Evolutionary conservation across 2,329 filamentous ascomycete genomes (phyloP).

Genomic region (Amauroascus niger): DNA sequence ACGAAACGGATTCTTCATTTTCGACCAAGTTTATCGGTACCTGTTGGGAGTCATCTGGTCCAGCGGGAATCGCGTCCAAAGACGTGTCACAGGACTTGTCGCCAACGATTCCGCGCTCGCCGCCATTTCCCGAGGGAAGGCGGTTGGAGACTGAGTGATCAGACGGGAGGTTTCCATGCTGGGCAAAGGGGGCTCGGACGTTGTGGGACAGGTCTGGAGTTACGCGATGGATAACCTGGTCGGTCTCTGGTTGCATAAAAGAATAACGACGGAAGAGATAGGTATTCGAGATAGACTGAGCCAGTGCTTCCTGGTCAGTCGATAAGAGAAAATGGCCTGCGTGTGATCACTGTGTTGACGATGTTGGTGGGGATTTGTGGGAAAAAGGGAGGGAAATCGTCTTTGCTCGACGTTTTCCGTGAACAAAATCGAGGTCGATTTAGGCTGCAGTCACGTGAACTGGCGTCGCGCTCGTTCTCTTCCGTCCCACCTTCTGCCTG

Average conservation of each 20-base stretch:
- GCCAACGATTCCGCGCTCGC: constrained; percentile 25
- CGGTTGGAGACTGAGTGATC: constrained; percentile 37
- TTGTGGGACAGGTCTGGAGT: constrained; percentile 31
- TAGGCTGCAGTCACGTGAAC: not conserved
- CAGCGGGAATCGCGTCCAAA: constrained; percentile 18
- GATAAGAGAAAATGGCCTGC: constrained; percentile 5
- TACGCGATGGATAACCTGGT: constrained; percentile 40
- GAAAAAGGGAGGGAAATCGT: too few relatives aligned
- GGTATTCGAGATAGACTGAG: constrained; percentile 43
- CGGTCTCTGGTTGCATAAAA: constrained; percentile 59
- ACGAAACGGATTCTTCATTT: constrained; percentile 31
- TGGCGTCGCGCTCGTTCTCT: not conserved
- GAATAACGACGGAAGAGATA: constrained; percentile 27
- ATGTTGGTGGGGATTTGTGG: not conserved
- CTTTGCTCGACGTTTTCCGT: too few relatives aligned
- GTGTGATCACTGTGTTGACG: not conserved
- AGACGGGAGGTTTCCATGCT: constrained; percentile 49
- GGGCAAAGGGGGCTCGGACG: constrained; percentile 34
- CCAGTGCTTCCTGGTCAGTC: constrained; percentile 47
- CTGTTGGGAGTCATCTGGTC: not conserved
- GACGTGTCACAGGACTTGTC: constrained; percentile 17
- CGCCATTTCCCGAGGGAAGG: constrained; percentile 34
- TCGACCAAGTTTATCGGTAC: constrained; percentile 13
- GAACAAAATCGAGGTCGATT: not conserved
- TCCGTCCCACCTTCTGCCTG: too few relatives aligned